Evolutionary conservation across 2,329 filamentous ascomycete species (phyloP).

Genomic region (Xylogone sp.): DNA sequence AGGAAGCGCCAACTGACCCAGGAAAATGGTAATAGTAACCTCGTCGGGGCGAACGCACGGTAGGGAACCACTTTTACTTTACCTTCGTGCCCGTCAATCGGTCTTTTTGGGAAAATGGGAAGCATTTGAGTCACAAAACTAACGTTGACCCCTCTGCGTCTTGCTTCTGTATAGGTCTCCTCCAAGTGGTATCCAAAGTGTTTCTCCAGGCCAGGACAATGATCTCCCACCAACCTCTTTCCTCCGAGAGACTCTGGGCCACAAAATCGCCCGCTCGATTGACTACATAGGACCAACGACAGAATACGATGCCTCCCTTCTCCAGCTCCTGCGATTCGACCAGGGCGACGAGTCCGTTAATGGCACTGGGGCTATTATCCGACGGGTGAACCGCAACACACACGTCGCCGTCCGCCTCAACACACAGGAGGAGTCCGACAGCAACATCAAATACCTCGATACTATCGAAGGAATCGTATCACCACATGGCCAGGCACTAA

Average conservation of each 20-base stretch:
- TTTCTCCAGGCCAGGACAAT: slow-evolving; percentile 52
- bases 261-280: slow-evolving; percentile 72
- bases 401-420: slow-evolving; percentile 75
- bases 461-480: slow-evolving; percentile 20
- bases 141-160: not conserved
- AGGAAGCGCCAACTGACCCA: slow-evolving; percentile 47
- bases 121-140: no score
- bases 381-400: slow-evolving; percentile 70
- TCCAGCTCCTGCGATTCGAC: slow-evolving; percentile 75
- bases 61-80: no score
- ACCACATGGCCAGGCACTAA: slow-evolving; percentile 20
- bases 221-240: slow-evolving; percentile 61
- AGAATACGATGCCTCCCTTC: slow-evolving; percentile 76
- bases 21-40: not conserved
- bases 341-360: slow-evolving; percentile 73
- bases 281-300: slow-evolving; percentile 78
- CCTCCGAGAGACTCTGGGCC: slow-evolving; percentile 65
- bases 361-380: slow-evolving; percentile 55
- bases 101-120: no score
- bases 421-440: slow-evolving; percentile 54
- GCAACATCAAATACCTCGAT: slow-evolving; percentile 24
- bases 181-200: not conserved
- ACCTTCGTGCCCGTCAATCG: no score
- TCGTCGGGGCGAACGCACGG: not conserved
- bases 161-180: slow-evolving; percentile 27